Evolutionary conservation across 768 basidiomycete species (phyloP).

Genomic region (Glaciozyma martinii): DNA sequence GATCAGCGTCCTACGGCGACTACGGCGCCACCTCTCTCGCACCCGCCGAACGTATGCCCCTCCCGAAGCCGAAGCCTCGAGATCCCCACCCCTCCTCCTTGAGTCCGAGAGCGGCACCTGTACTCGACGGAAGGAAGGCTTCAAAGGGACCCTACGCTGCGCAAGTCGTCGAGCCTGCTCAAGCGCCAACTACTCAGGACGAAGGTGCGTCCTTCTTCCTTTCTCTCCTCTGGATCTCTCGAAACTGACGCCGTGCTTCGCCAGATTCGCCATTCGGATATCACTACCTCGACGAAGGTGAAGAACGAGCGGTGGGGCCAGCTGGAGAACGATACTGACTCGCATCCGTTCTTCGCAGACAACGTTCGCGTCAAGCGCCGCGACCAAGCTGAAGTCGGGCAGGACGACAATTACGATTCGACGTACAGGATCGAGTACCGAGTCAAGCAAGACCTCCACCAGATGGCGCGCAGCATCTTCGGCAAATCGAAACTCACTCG

Average conservation of each 20-base stretch:
- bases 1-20: background rate
- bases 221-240: background rate
- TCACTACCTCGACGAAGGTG: conserved; percentile 25
- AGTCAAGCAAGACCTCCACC: conserved; percentile 21
- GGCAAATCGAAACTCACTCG: background rate
- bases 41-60: background rate
- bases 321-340: no score
- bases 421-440: conserved; percentile 29
- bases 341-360: conserved; percentile 5
- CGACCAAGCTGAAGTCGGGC: conserved; percentile 16
- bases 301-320: background rate
- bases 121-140: conserved; percentile 11
- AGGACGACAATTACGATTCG: conserved; percentile 2
- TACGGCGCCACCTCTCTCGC: background rate
- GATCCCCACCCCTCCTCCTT: background rate
- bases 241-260: no score
- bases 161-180: background rate
- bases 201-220: background rate
- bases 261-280: conserved; percentile 22
- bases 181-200: background rate
- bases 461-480: conserved; percentile 10
- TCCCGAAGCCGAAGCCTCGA: background rate
- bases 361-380: conserved; percentile 1
- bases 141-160: conserved; percentile 3
- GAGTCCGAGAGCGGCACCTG: background rate